Conservation (phyloP, 2,329 filamentous ascomycete genomes). For the Fusarium sp. region DNA sequence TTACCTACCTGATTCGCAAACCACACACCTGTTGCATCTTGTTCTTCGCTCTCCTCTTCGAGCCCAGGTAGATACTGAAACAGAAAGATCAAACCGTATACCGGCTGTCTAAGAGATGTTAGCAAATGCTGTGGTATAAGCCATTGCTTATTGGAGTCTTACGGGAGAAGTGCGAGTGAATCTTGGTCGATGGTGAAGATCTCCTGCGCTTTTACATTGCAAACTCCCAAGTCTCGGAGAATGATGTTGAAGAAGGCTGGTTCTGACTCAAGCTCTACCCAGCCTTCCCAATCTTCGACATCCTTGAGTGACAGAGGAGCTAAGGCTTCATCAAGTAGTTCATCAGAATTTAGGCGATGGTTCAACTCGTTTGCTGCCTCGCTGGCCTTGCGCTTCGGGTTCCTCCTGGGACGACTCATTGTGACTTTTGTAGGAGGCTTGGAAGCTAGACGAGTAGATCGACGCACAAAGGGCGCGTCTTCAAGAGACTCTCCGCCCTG, state of each 20-base stretch:
- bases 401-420: slow-evolving; percentile 45
- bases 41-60: slow-evolving; percentile 61
- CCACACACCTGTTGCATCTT: slow-evolving; percentile 74
- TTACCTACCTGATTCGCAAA: slow-evolving; percentile 85
- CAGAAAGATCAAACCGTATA: slow-evolving; percentile 89
- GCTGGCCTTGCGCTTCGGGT: slow-evolving; percentile 57
- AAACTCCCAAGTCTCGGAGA: slow-evolving; percentile 79
- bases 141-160: slow-evolving; percentile 32
- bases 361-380: slow-evolving; percentile 45
- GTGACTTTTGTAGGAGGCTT: slow-evolving; percentile 6
- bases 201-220: slow-evolving; percentile 78
- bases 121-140: not conserved
- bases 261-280: slow-evolving; percentile 89
- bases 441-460: slow-evolving; percentile 31
- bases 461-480: slow-evolving; percentile 15
- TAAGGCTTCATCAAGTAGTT: slow-evolving; percentile 58
- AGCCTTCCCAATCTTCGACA: slow-evolving; percentile 72
- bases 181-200: slow-evolving; percentile 77
- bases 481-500: slow-evolving; percentile 4
- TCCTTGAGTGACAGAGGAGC: slow-evolving; percentile 61
- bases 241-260: slow-evolving; percentile 90
- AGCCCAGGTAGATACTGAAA: slow-evolving; percentile 73
- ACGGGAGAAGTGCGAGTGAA: slow-evolving; percentile 71
- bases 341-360: slow-evolving; percentile 45
- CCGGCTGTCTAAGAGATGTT: slow-evolving; percentile 65